A percentile compares a stretch with the other conserved stretches of the same genome.
Evolutionary conservation across 1,139 yeast species (phyloP).

Genomic region (Yamadazyma aaseri): DNA sequence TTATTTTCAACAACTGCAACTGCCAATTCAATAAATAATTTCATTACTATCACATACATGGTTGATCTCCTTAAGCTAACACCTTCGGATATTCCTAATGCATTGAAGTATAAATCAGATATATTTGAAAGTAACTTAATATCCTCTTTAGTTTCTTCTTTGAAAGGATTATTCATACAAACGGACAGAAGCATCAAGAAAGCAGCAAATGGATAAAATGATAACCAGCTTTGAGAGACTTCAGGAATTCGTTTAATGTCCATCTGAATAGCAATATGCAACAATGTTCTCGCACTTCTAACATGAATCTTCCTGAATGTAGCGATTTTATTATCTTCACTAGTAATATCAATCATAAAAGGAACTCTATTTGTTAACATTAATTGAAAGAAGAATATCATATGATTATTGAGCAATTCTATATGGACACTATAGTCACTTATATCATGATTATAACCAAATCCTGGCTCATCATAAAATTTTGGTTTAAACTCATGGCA

Average conservation of each 20-base stretch:
- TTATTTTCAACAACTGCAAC: constrained; percentile 16
- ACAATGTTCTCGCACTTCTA: constrained; percentile 40
- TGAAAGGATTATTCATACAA: constrained; percentile 31
- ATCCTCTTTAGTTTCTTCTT: constrained; percentile 30
- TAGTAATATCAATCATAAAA: constrained; percentile 19
- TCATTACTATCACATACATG: constrained; percentile 17
- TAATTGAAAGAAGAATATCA: constrained; percentile 33
- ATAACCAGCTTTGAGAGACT: constrained; percentile 30
- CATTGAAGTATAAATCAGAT: constrained; percentile 19
- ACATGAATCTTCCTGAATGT: constrained; percentile 28
- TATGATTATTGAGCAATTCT: constrained; percentile 22
- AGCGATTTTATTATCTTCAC: constrained; percentile 19
- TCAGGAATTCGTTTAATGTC: neutral
- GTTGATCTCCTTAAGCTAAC: constrained; percentile 2
- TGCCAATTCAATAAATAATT: constrained; percentile 22
- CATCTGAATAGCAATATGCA: constrained; percentile 25
- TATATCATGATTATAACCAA: constrained; percentile 10
- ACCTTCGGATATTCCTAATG: neutral
- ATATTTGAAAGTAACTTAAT: constrained; percentile 28
- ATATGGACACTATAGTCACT: constrained; percentile 1
- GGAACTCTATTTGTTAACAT: constrained; percentile 40
- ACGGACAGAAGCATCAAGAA: constrained; percentile 32
- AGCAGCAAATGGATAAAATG: constrained; percentile 37
- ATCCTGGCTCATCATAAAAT: constrained; percentile 29
- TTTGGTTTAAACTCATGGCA: constrained; percentile 21